These are phyloP conservation scores for Nitzschia putrida DNA, from an alignment of 108 stramenopile species.

Conservation along the genomic window DNA sequence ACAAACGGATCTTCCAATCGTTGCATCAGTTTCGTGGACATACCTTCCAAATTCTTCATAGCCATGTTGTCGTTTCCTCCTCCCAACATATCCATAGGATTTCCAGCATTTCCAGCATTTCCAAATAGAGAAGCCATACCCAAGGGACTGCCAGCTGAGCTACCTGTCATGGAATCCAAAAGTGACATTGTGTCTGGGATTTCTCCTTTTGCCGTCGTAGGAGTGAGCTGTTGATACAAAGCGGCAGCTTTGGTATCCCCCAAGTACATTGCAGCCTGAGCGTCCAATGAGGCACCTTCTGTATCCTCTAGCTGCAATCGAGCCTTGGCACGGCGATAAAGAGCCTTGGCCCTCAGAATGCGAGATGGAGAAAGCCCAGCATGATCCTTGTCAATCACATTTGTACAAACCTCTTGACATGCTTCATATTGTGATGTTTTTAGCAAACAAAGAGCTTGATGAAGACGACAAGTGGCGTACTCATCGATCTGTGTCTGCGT, in stretches of 20 bases:
- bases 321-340: conserved; percentile 81
- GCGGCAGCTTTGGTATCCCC: conserved; percentile 83
- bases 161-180: too few relatives aligned
- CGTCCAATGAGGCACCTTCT: conserved; percentile 72
- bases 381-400: conserved; percentile 41
- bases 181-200: too few relatives aligned
- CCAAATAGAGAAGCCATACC: too few relatives aligned
- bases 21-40: too few relatives aligned
- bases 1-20: too few relatives aligned
- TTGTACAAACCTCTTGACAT: conserved; percentile 65
- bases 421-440: conserved; percentile 55
- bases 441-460: conserved; percentile 81
- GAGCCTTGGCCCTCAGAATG: conserved; percentile 67
- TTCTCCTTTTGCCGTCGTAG: too few relatives aligned
- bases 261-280: conserved; percentile 73
- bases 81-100: too few relatives aligned
- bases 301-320: conserved; percentile 60
- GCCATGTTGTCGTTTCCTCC: too few relatives aligned
- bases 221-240: conserved; percentile 67
- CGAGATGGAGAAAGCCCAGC: background rate
- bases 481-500: conserved; percentile 40
- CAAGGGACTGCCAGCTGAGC: too few relatives aligned
- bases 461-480: conserved; percentile 75
- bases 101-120: too few relatives aligned
- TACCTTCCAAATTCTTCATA: too few relatives aligned